Percentiles rank a stretch among this genome's conserved stretches.
Evolutionary conservation across 345 rosid genomes (phyloP).

Genomic region (Viola odorata): DNA sequence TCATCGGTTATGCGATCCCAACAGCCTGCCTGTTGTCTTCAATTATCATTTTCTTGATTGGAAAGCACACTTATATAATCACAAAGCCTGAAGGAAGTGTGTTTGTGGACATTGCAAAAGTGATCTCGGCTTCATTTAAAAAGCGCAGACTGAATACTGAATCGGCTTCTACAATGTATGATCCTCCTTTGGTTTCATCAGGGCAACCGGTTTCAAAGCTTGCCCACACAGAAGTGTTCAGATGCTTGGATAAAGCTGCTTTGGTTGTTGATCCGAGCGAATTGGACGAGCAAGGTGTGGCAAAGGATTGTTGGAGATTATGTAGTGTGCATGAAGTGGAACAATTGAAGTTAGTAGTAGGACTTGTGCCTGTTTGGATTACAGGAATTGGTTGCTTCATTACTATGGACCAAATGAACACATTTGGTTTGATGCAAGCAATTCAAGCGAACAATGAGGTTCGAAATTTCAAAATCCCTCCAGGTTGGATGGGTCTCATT

Average conservation of each 20-base stretch:
- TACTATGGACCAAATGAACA: conserved; percentile 52
- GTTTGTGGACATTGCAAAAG: conserved; percentile 46
- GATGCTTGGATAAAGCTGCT: conserved; percentile 53
- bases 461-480: conserved; percentile 46
- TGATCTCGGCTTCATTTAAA: conserved; percentile 36
- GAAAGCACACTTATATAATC: conserved; percentile 40
- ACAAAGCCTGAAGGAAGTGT: conserved; percentile 52
- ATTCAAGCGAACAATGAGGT: conserved; percentile 41
- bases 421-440: conserved; percentile 61
- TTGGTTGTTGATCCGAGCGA: conserved; percentile 39
- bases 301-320: conserved; percentile 49
- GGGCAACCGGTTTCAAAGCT: conserved; percentile 16
- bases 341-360: conserved; percentile 44
- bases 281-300: conserved; percentile 33
- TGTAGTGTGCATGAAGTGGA: conserved; percentile 63
- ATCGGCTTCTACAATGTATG: conserved; percentile 19
- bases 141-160: conserved; percentile 23
- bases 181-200: conserved; percentile 30
- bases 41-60: conserved; percentile 44
- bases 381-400: conserved; percentile 60
- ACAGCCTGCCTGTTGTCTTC: conserved; percentile 49
- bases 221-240: conserved; percentile 32
- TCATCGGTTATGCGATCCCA: conserved; percentile 55
- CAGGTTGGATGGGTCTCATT: conserved; percentile 60
- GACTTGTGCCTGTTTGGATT: conserved; percentile 50